Percentiles rank a stretch among this genome's conserved stretches.
These are phyloP conservation scores for Colletotrichum simmondsii DNA, from an alignment of 2,329 filamentous ascomycete species.

Conservation along the genomic window DNA sequence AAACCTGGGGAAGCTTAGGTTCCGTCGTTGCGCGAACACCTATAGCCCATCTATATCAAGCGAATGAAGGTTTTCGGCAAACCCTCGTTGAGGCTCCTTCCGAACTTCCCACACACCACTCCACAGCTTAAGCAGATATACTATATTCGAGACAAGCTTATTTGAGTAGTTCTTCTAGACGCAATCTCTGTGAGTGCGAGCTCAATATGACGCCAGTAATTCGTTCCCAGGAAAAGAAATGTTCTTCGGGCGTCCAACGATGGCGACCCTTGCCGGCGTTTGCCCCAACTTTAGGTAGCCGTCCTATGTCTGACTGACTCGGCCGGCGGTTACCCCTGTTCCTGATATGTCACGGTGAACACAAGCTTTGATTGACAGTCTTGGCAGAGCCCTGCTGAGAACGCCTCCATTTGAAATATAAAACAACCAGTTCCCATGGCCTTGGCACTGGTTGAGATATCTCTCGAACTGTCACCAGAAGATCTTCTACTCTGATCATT, in stretches of 20 bases:
- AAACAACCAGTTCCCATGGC: background rate
- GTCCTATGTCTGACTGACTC: background rate
- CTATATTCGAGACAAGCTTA: background rate
- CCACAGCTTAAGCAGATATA: background rate
- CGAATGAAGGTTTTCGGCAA: background rate
- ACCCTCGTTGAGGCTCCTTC: background rate
- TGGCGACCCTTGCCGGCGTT: background rate
- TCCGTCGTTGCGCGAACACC: background rate
- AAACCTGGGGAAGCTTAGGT: background rate
- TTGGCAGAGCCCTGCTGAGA: background rate
- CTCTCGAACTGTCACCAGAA: background rate
- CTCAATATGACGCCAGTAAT: background rate
- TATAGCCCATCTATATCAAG: background rate
- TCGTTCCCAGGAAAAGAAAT: background rate
- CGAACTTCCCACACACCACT: background rate
- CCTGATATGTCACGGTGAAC: background rate
- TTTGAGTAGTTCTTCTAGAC: background rate
- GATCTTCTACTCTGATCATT: background rate
- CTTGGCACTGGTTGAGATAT: background rate
- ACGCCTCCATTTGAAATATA: background rate
- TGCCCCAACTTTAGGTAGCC: background rate
- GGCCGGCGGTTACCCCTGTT: background rate
- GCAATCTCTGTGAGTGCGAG: background rate
- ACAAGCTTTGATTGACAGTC: background rate
- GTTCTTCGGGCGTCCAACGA: background rate